Conservation (phyloP, 176 grass and related monocot species). For the Bonia amplexicaulis region DNA sequence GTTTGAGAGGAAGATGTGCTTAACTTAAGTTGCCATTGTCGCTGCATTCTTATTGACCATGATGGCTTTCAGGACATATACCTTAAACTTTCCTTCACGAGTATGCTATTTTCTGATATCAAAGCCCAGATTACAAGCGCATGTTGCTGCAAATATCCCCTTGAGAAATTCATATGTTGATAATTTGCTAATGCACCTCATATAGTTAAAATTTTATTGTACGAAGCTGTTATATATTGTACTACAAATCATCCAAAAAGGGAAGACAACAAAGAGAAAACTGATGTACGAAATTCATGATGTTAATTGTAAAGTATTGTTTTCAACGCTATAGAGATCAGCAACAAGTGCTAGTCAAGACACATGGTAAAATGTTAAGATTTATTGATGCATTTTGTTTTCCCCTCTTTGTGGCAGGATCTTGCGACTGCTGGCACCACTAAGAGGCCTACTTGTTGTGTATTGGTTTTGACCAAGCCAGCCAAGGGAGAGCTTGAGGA, state of each 20-base stretch:
- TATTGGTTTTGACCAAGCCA: constrained; percentile 63
- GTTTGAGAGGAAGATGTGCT: not conserved
- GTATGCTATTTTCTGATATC: not conserved
- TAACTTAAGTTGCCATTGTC: not conserved
- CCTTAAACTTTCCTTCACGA: not conserved
- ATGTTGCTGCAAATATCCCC: not conserved
- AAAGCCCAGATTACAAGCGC: not conserved
- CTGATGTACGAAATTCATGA: not conserved
- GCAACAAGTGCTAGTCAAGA: not conserved
- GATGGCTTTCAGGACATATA: not conserved
- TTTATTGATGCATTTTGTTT: not conserved
- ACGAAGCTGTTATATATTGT: not conserved
- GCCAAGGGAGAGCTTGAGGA: constrained; percentile 50
- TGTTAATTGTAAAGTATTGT: not conserved
- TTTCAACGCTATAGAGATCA: not conserved
- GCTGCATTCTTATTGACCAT: not conserved
- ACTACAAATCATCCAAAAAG: not conserved
- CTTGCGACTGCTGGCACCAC: constrained; percentile 69
- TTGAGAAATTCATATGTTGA: not conserved
- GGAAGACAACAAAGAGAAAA: not conserved
- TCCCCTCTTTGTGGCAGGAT: constrained; percentile 33
- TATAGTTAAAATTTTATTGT: not conserved
- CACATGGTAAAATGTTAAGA: not conserved
- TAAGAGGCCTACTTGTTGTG: constrained; percentile 87
- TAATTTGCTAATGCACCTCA: not conserved